Percentiles rank a stretch among this genome's conserved stretches.
These are phyloP conservation scores for Phallus indusiatus DNA, from an alignment of 768 basidiomycete genomes.

Conservation along the genomic window DNA sequence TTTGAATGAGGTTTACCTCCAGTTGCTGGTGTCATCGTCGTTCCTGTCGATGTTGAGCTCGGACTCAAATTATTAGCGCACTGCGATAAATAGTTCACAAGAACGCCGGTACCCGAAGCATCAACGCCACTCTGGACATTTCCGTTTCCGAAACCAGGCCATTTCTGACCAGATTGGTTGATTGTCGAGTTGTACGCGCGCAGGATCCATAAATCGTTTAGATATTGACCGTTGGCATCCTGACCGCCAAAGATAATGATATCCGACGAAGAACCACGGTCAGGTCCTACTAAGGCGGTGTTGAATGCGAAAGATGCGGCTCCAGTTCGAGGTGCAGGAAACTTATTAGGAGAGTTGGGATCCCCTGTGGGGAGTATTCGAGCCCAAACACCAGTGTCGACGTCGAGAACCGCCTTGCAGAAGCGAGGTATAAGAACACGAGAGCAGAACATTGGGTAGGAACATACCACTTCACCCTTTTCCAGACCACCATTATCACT, in stretches of 20 bases:
- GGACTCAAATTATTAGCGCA: slow-evolving; percentile 39
- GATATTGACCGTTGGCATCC: slow-evolving; percentile 53
- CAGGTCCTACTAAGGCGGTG: slow-evolving; percentile 45
- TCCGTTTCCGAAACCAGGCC: slow-evolving; percentile 61
- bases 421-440: background rate
- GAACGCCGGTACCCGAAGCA: slow-evolving; percentile 62
- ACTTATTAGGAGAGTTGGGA: slow-evolving; percentile 44
- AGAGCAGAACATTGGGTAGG: background rate
- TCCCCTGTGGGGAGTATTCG: slow-evolving; percentile 70
- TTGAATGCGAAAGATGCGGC: slow-evolving; percentile 52
- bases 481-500: slow-evolving; percentile 49
- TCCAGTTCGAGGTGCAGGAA: slow-evolving; percentile 63
- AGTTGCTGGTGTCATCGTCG: slow-evolving; percentile 14
- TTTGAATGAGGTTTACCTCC: background rate
- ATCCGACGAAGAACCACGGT: slow-evolving; percentile 44
- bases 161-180: slow-evolving; percentile 42
- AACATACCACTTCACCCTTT: slow-evolving; percentile 65
- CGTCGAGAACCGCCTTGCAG: slow-evolving; percentile 50
- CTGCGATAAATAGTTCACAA: slow-evolving; percentile 43
- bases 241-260: slow-evolving; percentile 73
- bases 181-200: slow-evolving; percentile 59
- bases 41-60: slow-evolving; percentile 18
- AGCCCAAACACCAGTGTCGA: slow-evolving; percentile 55
- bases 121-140: slow-evolving; percentile 49
- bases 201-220: slow-evolving; percentile 72